phyloP scores from a whole-genome alignment of 148 eudicot species.

The Vaccinium corymbosum region DNA sequence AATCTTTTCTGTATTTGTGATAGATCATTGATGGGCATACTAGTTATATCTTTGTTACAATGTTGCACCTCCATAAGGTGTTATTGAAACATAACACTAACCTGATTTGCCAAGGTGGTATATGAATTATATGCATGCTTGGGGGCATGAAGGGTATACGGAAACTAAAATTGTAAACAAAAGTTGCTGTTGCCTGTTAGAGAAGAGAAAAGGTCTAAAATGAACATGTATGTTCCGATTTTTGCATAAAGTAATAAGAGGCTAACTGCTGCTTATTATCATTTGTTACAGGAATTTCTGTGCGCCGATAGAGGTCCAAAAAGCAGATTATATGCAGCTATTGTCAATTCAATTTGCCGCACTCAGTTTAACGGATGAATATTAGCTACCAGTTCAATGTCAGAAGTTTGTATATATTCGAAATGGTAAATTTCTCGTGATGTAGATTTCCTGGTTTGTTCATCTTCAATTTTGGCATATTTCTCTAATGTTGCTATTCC shows the following conservation, averaged over 20 bases:
- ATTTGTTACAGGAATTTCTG: slow-evolving; percentile 14
- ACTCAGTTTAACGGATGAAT: slow-evolving; percentile 10
- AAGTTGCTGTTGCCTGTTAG: not conserved
- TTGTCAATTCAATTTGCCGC: slow-evolving; percentile 16
- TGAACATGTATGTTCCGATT: not conserved
- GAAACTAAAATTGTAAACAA: not conserved
- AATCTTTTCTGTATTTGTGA: not conserved
- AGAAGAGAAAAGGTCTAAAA: not conserved
- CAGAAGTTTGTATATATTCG: not conserved
- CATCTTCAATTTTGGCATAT: not conserved
- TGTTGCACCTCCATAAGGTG: not conserved
- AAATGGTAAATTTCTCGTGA: not conserved
- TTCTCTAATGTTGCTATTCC: not conserved
- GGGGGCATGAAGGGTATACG: not conserved
- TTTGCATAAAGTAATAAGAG: not conserved
- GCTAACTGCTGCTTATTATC: not conserved
- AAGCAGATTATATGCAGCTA: not conserved
- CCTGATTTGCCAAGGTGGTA: not conserved
- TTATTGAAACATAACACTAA: not conserved
- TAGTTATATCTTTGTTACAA: not conserved
- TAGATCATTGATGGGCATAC: not conserved
- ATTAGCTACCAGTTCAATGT: not conserved
- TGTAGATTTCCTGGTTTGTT: not conserved
- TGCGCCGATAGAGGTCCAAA: not conserved
- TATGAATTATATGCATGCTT: not conserved